Evolutionary conservation across 495 filamentous ascomycete species (phyloP).

Genomic region (Daldinia decipiens): DNA sequence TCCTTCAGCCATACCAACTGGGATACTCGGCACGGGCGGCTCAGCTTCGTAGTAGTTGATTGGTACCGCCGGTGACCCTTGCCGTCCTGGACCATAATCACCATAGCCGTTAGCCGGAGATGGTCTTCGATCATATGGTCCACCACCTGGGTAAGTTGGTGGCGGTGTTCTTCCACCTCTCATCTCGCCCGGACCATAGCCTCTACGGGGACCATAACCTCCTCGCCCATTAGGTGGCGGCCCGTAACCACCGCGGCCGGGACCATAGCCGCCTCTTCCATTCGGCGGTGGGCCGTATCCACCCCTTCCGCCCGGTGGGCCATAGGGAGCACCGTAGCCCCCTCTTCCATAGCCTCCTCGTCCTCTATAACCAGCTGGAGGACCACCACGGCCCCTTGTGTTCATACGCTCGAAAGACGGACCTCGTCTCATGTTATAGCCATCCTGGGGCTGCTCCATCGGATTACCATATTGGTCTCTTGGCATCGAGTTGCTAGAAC

Average conservation of each 20-base stretch:
- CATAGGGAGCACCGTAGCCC: slow-evolving; percentile 39
- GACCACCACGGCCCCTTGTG: slow-evolving; percentile 61
- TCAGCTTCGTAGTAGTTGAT: slow-evolving; percentile 52
- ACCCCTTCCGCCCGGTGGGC: slow-evolving; percentile 52
- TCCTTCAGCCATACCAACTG: slow-evolving; percentile 35
- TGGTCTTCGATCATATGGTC: slow-evolving; percentile 58
- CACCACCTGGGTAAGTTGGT: slow-evolving; percentile 57
- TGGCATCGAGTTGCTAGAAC: slow-evolving; percentile 51
- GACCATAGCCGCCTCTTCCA: slow-evolving; percentile 57
- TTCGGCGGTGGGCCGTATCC: slow-evolving; percentile 56
- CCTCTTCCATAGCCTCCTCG: slow-evolving; percentile 60
- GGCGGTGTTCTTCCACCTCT: slow-evolving; percentile 68
- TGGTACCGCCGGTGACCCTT: slow-evolving; percentile 50
- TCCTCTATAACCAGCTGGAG: slow-evolving; percentile 62
- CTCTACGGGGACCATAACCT: slow-evolving; percentile 63
- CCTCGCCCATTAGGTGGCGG: slow-evolving; percentile 51
- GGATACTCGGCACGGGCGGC: slow-evolving; percentile 45
- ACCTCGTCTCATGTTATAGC: slow-evolving; percentile 64
- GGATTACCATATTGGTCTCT: slow-evolving; percentile 78
- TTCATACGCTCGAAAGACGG: slow-evolving; percentile 72
- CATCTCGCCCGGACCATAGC: slow-evolving; percentile 61
- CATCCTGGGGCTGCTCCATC: slow-evolving; percentile 59
- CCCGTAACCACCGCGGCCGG: slow-evolving; percentile 53
- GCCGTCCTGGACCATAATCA: slow-evolving; percentile 47
- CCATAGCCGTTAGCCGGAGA: slow-evolving; percentile 60